Evolutionary conservation across 2,329 filamentous ascomycete genomes (phyloP).

Genomic region (Mariannaea elegans): DNA sequence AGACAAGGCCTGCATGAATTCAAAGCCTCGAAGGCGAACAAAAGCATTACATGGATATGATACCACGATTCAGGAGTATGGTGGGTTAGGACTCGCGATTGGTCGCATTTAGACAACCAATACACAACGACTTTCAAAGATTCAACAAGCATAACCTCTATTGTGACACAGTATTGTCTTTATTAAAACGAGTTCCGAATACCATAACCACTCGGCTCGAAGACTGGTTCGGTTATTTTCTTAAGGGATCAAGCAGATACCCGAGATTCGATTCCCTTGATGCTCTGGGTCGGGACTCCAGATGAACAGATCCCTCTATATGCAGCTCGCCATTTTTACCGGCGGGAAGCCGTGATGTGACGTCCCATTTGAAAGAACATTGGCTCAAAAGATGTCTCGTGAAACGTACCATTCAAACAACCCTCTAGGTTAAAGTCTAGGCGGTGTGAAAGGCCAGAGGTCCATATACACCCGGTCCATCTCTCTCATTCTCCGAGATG

Average conservation of each 20-base stretch:
- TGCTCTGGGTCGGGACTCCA: background rate
- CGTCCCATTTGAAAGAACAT: background rate
- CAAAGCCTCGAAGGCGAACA: constrained; percentile 32
- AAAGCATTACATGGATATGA: constrained; percentile 37
- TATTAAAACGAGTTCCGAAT: background rate
- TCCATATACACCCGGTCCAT: background rate
- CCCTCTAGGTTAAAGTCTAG: background rate
- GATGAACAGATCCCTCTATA: background rate
- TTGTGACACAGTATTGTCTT: background rate
- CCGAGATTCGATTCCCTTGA: background rate
- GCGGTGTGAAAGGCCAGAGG: background rate
- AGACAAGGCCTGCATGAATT: constrained; percentile 22
- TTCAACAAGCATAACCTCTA: background rate
- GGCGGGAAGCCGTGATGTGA: background rate
- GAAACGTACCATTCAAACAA: constrained; percentile 11
- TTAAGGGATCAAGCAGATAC: constrained; percentile 2
- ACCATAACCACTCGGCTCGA: background rate
- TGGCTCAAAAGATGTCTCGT: background rate
- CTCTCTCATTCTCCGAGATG: background rate
- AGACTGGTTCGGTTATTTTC: background rate
- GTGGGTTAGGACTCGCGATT: constrained; percentile 23
- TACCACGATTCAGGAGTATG: constrained; percentile 41
- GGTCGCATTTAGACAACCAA: constrained; percentile 23
- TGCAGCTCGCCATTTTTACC: background rate
- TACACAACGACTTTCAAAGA: constrained; percentile 10